These are phyloP conservation scores for Mimosa pudica DNA, from an alignment of 306 rosid species.

Conservation along the genomic window DNA sequence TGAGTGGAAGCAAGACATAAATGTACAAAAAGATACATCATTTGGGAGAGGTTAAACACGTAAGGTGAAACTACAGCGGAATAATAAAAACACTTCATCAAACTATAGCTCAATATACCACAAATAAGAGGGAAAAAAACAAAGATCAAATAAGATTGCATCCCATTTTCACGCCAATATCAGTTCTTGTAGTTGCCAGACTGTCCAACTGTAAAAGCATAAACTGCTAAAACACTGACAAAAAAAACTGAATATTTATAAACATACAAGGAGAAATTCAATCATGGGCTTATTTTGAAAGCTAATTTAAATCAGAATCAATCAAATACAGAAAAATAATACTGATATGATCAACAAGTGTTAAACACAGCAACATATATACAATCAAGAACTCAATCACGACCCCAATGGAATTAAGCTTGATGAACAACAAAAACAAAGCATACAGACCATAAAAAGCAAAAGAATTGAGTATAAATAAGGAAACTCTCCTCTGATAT, in stretches of 20 bases:
- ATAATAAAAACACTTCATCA: neutral
- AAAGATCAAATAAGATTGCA: constrained; percentile 14
- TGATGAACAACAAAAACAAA: constrained; percentile 9
- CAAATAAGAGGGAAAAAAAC: constrained; percentile 18
- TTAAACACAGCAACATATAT: constrained; percentile 1
- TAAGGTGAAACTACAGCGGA: neutral
- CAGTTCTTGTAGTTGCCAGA: neutral
- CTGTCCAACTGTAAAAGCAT: neutral
- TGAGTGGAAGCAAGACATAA: constrained; percentile 6
- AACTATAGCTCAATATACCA: constrained; percentile 6
- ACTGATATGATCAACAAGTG: neutral
- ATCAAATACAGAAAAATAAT: neutral
- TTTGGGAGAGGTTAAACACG: neutral
- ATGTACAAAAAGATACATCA: neutral
- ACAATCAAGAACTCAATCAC: constrained; percentile 22
- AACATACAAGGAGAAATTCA: no score
- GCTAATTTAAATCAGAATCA: neutral
- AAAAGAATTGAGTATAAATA: constrained; percentile 29
- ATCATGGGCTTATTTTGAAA: neutral
- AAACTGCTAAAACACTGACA: no score
- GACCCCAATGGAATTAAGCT: constrained; percentile 31
- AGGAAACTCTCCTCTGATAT: constrained; percentile 65
- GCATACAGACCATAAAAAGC: constrained; percentile 16
- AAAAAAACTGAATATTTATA: no score
- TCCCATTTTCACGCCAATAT: constrained; percentile 20